A percentile compares a stretch with the other conserved stretches of the same genome.
These are phyloP conservation scores for Sparassis latifolia DNA, from an alignment of 1,284 basidiomycete genomes.

Conservation along the genomic window DNA sequence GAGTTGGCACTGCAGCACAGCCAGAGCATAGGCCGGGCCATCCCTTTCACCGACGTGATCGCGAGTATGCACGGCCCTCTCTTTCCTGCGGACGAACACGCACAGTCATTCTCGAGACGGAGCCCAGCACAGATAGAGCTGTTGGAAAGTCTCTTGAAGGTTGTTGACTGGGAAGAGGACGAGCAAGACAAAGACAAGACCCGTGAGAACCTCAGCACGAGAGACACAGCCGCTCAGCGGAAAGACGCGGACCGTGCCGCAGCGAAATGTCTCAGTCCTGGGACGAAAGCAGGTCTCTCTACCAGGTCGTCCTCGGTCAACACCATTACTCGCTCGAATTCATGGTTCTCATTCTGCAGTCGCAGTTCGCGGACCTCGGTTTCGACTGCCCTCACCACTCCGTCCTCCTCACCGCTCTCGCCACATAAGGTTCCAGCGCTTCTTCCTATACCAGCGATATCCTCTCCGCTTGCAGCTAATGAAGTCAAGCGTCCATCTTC, in stretches of 20 bases:
- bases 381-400: slow-evolving; percentile 28
- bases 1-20: slow-evolving; percentile 17
- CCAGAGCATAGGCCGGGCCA: slow-evolving; percentile 22
- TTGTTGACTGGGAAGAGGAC: slow-evolving; percentile 33
- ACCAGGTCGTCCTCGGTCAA: slow-evolving; percentile 25
- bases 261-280: too few species aligned
- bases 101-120: slow-evolving; percentile 24
- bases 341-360: slow-evolving; percentile 51
- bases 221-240: slow-evolving; percentile 8
- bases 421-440: background rate
- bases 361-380: slow-evolving; percentile 26
- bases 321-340: slow-evolving; percentile 36
- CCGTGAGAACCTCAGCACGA: slow-evolving; percentile 2
- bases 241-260: slow-evolving; percentile 5
- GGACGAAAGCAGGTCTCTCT: too few species aligned
- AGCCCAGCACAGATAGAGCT: slow-evolving; percentile 32
- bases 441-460: background rate
- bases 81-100: slow-evolving; percentile 40
- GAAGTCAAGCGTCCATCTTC: too few species aligned
- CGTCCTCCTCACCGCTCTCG: slow-evolving; percentile 27
- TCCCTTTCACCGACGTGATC: slow-evolving; percentile 52
- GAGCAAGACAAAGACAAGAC: slow-evolving; percentile 31
- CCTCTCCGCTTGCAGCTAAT: too few species aligned
- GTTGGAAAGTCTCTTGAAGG: slow-evolving; percentile 41
- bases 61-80: slow-evolving; percentile 53